Base-by-base conservation (phyloP, 192 early-diverging fungal genomes). In the Rhizophlyctis rosea region DNA sequence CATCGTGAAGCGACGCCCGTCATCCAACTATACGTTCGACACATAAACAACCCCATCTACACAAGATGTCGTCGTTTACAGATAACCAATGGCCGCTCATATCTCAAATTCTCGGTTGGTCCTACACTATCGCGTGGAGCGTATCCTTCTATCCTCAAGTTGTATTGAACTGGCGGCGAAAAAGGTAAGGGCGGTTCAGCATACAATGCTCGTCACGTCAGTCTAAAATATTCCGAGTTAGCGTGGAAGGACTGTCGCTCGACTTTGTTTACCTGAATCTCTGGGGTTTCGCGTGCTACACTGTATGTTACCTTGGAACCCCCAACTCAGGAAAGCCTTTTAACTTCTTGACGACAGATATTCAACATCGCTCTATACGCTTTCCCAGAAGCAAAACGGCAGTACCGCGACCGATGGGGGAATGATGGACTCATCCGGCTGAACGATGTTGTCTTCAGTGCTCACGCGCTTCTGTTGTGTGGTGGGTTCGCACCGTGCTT, bases 251-350 rank as follows among this genome's bases (percentile, higher is more conserved):
- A 0, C 75, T 97, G 30, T 97, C 94, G 2, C 78, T 93, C 27
- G 94, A 97, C 70, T 97, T 92, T 80, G 65, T 95, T 1, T 81
- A 85, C 54, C 86, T 91, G 66, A 98, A 98, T 65, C 75, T 90
- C 18, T 76, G 86, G 48, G 95, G 95, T 11, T 98, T 98, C 52
- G 49, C 85, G 0, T 92, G 85, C 68, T 97, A 97, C 62, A 76
- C 90, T 24, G 68, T 89, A 81, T 59, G 66, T 25, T 50, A 11
- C 27, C 9, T n/a, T n/a, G n/a, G n/a, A n/a, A n/a, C n/a, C n/a
- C n/a, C n/a, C n/a, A n/a, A n/a, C n/a, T n/a, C n/a, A n/a, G n/a
- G n/a, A n/a, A n/a, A n/a, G n/a, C n/a, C n/a, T n/a, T n/a, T 34
- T 66, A 0, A 30, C 29, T 30, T 13, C 2, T 54, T 1, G 29